Conservation (phyloP, 352 stramenopile genomes). For the Blastocystis sp. region DNA sequence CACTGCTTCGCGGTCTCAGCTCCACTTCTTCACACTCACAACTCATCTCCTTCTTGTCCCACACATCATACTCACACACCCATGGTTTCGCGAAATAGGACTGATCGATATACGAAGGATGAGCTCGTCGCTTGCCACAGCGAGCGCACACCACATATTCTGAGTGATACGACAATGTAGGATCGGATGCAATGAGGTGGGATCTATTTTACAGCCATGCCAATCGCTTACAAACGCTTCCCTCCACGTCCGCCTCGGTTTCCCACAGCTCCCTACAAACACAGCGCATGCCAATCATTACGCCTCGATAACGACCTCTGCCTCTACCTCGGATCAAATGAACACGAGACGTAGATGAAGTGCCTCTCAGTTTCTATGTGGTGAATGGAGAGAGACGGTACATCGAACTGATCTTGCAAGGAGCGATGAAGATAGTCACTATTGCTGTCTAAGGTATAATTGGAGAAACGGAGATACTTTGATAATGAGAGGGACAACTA, state of each 20-base stretch:
- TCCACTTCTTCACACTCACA: neutral
- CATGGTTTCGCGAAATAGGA: neutral
- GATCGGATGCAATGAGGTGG: slow-evolving; percentile 31
- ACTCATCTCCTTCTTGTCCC: neutral
- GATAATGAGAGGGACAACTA: slow-evolving; percentile 50
- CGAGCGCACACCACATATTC: neutral
- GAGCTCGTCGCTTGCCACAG: neutral
- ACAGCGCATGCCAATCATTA: neutral
- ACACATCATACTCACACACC: slow-evolving; percentile 18
- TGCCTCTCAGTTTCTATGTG: slow-evolving; percentile 39
- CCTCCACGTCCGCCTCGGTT: neutral
- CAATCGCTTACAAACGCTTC: neutral
- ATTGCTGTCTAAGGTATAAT: slow-evolving; percentile 13
- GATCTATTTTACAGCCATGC: neutral
- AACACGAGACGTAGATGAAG: neutral
- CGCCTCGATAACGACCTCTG: neutral
- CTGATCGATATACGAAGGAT: slow-evolving; percentile 30
- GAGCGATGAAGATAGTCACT: slow-evolving; percentile 4
- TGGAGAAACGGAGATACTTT: neutral
- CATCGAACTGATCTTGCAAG: slow-evolving; percentile 33
- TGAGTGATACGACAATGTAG: neutral
- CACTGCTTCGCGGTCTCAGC: neutral
- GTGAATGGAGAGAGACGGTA: neutral
- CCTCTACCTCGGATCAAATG: neutral
- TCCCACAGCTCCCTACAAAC: neutral